Conservation (phyloP, 1,284 basidiomycete genomes). For the Meira miltonrushii region DNA sequence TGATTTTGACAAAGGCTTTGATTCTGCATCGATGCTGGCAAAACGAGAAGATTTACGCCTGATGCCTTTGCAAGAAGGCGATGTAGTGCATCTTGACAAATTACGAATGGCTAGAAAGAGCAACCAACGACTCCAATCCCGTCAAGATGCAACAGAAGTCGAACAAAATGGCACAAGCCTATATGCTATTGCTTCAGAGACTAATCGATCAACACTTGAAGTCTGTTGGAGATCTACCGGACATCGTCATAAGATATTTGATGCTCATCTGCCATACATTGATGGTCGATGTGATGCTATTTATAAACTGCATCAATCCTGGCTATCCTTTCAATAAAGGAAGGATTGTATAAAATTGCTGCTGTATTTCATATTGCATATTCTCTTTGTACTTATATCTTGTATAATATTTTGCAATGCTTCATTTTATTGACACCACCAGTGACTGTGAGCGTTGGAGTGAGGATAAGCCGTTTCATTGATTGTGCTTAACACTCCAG, state of each 20-base stretch:
- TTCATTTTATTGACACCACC: too few relatives aligned
- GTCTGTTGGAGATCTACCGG: conserved; percentile 4
- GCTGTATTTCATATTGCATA: too few relatives aligned
- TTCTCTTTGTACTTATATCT: too few relatives aligned
- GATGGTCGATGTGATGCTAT: conserved; percentile 4
- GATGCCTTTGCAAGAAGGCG: neutral
- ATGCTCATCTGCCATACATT: neutral
- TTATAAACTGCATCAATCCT: neutral
- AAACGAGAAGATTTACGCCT: neutral
- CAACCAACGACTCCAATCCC: neutral
- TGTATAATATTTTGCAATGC: too few relatives aligned
- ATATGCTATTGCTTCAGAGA: conserved; percentile 1
- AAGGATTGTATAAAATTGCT: neutral
- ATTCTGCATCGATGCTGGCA: neutral
- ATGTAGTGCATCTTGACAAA: neutral
- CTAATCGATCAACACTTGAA: neutral
- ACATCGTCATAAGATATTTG: neutral
- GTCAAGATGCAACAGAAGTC: neutral
- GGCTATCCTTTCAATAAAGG: neutral
- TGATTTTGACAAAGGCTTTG: neutral
- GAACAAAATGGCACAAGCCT: too few relatives aligned
- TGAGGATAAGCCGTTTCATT: too few relatives aligned
- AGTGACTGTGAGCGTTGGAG: too few relatives aligned
- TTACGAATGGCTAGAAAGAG: neutral
- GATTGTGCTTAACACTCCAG: too few relatives aligned